Evolutionary conservation across 305 asterid species (phyloP), one percentile per base, ranked within the genome.

Genomic region (Fraxinus angustifolia): DNA sequence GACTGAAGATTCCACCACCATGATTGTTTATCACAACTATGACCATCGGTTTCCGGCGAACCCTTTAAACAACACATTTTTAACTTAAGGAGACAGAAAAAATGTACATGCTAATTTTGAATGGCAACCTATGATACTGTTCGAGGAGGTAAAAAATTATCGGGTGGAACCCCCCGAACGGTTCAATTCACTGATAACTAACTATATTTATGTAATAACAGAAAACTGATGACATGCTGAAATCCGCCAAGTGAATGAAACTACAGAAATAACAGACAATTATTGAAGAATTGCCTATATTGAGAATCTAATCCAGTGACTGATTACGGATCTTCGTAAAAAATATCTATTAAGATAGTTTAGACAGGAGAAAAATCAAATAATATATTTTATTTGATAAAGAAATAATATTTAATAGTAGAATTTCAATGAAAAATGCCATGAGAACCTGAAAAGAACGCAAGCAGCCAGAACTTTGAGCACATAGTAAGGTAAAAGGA

Each of bases 1-100:
- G 97, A 85, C 98, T 96, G 88, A 96, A 96, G 84, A 96, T 96
- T 80, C 97, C 99, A 70, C 99, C 99, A 79, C 99, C 99, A 58
- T 82, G 96, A 85, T 96, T 96, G 94, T 96, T 96, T 53, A 93
- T 88, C 78, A 96, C 98, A 77, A 94, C 85, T 83, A 94, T 88
- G 86, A 90, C 90, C 90, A 96, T 87, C 0, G 99, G 98, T 90
- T 92, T 96, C 83, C 98, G 92, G 16, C 72, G 76, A 50, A 87
- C 82, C 93, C 99, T 96, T 83, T 73, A 85, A 76, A 81, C 17
- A 78, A 6, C 26, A 65, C 35, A 45, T 42, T 70, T 34, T 21
- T 5, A 62, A 30, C 53, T 75, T 36, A 26, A 81, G 28, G 67
- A 74, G 58, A 45, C 50, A 30, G 48, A 80, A 16, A 23, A 34